Percentiles rank a stretch among this genome's conserved stretches.
phyloP scores from a whole-genome alignment of 108 stramenopile species.

The Fragilaria radians region DNA sequence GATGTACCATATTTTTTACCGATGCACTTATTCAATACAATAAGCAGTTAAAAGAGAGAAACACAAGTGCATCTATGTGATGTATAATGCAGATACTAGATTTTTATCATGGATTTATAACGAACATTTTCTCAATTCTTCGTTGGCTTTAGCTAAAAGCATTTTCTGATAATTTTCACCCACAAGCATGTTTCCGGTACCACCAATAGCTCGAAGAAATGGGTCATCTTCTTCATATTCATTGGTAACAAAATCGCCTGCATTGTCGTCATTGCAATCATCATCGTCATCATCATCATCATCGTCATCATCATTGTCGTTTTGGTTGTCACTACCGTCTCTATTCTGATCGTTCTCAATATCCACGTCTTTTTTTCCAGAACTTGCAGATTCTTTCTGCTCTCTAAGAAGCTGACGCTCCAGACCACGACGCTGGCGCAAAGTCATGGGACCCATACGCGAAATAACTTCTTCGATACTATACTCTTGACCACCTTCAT shows the following conservation, averaged over 20 bases:
- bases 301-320: conserved; percentile 14
- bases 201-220: conserved; percentile 75
- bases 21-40: conserved; percentile 67
- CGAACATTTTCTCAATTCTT: background rate
- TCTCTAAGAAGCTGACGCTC: conserved; percentile 49
- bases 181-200: conserved; percentile 57
- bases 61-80: background rate
- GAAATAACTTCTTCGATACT: conserved; percentile 31
- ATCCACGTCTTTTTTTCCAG: conserved; percentile 14
- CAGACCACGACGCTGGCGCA: conserved; percentile 55
- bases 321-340: too few relatives aligned
- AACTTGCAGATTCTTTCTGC: conserved; percentile 21
- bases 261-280: conserved; percentile 8
- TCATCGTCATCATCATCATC: conserved; percentile 12
- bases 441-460: conserved; percentile 24
- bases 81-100: background rate
- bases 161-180: conserved; percentile 76
- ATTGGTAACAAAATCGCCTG: conserved; percentile 10
- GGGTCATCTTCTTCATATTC: conserved; percentile 68
- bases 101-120: background rate
- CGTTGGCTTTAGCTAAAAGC: conserved; percentile 28
- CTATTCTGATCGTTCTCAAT: conserved; percentile 4
- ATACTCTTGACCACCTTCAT: conserved; percentile 40
- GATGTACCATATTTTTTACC: conserved; percentile 93
- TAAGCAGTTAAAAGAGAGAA: background rate